Conservation (phyloP, 73 alveolate species). For the Tetrahymena thermophila region DNA sequence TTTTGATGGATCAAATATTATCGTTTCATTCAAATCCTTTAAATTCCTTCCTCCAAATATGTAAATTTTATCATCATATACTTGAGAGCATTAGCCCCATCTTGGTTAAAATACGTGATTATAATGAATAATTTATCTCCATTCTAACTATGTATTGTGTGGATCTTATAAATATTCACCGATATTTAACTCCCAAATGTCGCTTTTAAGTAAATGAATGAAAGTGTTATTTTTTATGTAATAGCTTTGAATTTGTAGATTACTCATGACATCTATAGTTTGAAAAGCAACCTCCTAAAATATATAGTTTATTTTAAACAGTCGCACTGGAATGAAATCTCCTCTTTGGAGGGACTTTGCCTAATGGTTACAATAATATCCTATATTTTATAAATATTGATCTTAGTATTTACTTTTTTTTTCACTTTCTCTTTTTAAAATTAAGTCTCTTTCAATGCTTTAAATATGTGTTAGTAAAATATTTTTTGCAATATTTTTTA, state of each 20-base stretch:
- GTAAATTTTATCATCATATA: constrained; percentile 67
- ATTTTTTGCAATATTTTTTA: too few relatives aligned
- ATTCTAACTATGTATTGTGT: background rate
- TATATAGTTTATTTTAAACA: constrained; percentile 6
- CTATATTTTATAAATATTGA: background rate
- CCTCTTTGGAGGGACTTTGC: constrained; percentile 28
- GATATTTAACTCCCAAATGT: constrained; percentile 1
- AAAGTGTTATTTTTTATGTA: too few relatives aligned
- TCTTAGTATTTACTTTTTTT: background rate
- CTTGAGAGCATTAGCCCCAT: constrained; percentile 78
- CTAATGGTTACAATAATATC: background rate
- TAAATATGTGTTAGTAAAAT: too few relatives aligned
- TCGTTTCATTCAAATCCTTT: constrained; percentile 67
- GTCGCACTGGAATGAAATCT: constrained; percentile 47
- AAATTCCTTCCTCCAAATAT: constrained; percentile 88
- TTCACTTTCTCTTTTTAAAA: background rate
- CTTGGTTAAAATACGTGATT: constrained; percentile 59
- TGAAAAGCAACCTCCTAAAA: constrained; percentile 56
- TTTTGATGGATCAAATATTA: constrained; percentile 18
- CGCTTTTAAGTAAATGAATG: background rate
- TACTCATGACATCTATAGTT: constrained; percentile 45
- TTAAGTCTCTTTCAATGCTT: too few relatives aligned
- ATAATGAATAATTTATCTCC: background rate
- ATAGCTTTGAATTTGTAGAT: background rate
- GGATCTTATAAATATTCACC: background rate